A percentile compares a stretch with the other conserved stretches of the same genome.
These are phyloP conservation scores for Plasmodium yoelii DNA, from an alignment of 169 alveolate genomes.

Conservation along the genomic window DNA sequence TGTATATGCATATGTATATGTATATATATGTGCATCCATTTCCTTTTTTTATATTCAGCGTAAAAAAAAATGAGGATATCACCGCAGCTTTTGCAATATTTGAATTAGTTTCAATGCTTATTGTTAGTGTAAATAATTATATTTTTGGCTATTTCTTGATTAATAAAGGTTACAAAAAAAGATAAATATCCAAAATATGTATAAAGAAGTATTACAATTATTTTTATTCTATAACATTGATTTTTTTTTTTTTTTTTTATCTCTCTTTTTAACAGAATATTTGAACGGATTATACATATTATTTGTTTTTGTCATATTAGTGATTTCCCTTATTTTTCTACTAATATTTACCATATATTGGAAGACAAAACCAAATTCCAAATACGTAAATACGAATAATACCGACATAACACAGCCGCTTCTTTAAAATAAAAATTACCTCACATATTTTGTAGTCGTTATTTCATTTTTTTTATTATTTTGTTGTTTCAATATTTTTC, in stretches of 20 bases:
- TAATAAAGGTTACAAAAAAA: conserved; percentile 26
- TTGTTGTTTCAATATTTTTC: neutral
- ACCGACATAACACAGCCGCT: conserved; percentile 53
- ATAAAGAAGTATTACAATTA: neutral
- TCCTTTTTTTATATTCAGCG: conserved; percentile 13
- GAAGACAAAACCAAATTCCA: conserved; percentile 11
- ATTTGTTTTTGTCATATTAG: conserved; percentile 46
- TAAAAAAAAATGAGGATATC: conserved; percentile 58
- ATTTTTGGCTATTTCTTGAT: conserved; percentile 61
- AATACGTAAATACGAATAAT: conserved; percentile 6
- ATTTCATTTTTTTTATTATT: neutral
- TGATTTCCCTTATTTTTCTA: conserved; percentile 34
- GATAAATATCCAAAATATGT: neutral
- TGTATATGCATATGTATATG: no score
- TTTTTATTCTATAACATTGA: neutral
- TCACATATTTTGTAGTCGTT: neutral
- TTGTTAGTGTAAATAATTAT: conserved; percentile 62
- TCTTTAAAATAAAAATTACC: neutral
- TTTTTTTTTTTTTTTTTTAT: neutral
- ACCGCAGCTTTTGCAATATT: conserved; percentile 75
- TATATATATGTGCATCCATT: neutral
- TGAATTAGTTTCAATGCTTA: conserved; percentile 66
- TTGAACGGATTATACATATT: conserved; percentile 53
- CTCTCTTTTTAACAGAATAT: conserved; percentile 29
- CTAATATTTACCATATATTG: conserved; percentile 46